Evolutionary conservation across 163 green algal species (phyloP), one percentile per base, ranked within the genome.

Genomic region (Picocystis sp.): DNA sequence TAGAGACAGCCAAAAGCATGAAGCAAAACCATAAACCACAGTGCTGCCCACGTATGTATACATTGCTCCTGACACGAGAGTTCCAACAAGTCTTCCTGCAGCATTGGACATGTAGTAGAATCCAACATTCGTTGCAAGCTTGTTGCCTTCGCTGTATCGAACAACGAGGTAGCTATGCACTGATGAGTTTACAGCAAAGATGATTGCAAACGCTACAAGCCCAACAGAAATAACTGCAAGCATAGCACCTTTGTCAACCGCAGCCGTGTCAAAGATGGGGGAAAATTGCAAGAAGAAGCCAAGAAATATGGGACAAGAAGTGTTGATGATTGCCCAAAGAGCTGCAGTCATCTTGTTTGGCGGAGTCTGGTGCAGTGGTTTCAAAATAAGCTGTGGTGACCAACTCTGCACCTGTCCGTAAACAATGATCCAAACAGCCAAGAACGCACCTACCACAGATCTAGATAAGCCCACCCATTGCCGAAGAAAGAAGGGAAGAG

Each of bases 71-170:
- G 68, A 82, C 2, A 79, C 61, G 1, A 92, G 57, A 0, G 81
- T 92, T 47, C 81, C 80, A 2, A 64, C 64, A 8, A 92, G 67
- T 2, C 82, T 72, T 2, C 82, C 82, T 45, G 79, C 65, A 8
- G 81, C 82, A 57, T 90, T 92, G 9, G 75, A 67, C 56, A 78
- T 80, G 62, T 92, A 90, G 64, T 92, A 90, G 53, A 86, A 86
- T 19, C 81, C 82, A 3, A 92, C 75, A 29, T 78, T 81, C 53
- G 82, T 82, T 13, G 81, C 76, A 45, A 89, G 75, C 71, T 92
- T 92, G 69, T 87, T 71, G 22, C 80, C 80, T 13, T 89, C 76
- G 6, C 68, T 56, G 55, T 84, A 86, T 21, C 67, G 43, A 11
- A 85, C 78, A 22, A 92, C 76, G 23, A 92, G 65, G 67, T 87